Evolutionary conservation across 352 stramenopile genomes (phyloP).

Genomic region (Phytophthora aleatoria): DNA sequence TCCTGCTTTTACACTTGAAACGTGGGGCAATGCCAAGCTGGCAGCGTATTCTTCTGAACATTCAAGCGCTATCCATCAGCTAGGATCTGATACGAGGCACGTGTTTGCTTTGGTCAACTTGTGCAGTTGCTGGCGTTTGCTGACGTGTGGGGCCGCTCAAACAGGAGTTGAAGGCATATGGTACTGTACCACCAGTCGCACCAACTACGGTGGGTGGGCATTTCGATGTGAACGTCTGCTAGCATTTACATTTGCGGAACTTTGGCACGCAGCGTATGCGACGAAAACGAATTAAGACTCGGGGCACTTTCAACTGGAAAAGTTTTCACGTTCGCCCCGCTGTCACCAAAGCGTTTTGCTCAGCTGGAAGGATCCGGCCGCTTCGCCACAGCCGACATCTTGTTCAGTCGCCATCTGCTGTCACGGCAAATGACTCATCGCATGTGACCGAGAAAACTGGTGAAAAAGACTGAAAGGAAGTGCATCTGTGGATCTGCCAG

Average conservation of each 20-base stretch:
- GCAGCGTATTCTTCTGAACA: slow-evolving; percentile 23
- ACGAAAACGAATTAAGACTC: too few species aligned
- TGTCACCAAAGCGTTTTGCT: neutral
- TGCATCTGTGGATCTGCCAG: neutral
- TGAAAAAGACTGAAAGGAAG: slow-evolving; percentile 14
- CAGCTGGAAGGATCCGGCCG: slow-evolving; percentile 11
- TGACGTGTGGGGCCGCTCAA: neutral
- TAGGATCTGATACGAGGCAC: slow-evolving; percentile 23
- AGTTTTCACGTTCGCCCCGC: too few species aligned
- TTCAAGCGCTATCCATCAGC: slow-evolving; percentile 4
- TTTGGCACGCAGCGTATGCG: too few species aligned
- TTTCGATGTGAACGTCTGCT: slow-evolving; percentile 9
- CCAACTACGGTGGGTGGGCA: neutral
- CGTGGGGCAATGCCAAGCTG: neutral
- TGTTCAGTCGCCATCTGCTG: slow-evolving; percentile 23
- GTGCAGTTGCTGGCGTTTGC: slow-evolving; percentile 9
- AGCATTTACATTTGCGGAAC: too few species aligned
- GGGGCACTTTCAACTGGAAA: too few species aligned
- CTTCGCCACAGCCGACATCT: slow-evolving; percentile 9
- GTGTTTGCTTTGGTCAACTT: slow-evolving; percentile 18
- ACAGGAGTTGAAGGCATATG: slow-evolving; percentile 21
- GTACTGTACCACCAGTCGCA: neutral
- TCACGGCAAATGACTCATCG: neutral
- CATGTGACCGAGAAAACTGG: slow-evolving; percentile 26
- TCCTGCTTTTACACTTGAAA: neutral